Evolutionary conservation across 441 rosid species (phyloP).

Genomic region (Corymbia citriodora): DNA sequence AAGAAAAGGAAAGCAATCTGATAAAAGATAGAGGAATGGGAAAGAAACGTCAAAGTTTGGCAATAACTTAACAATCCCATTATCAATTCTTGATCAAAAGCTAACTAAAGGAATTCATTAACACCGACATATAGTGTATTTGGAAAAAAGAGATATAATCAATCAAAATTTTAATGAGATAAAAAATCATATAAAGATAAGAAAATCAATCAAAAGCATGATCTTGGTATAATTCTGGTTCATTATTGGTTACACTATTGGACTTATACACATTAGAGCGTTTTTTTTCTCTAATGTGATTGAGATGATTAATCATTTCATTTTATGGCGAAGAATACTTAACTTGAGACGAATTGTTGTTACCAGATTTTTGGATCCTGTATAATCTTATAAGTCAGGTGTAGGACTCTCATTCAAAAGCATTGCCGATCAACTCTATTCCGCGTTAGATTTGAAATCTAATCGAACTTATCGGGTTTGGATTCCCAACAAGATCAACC

Average conservation of each 20-base stretch:
- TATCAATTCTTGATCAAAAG: background rate
- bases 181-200: background rate
- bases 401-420: background rate
- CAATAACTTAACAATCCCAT: background rate
- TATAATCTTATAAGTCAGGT: background rate
- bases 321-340: background rate
- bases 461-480: background rate
- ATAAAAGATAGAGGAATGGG: background rate
- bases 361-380: fast-evolving
- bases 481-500: background rate
- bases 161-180: background rate
- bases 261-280: background rate
- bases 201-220: background rate
- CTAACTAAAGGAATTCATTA: background rate
- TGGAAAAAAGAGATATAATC: background rate
- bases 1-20: background rate
- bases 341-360: background rate
- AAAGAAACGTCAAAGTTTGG: background rate
- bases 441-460: background rate
- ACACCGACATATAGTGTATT: background rate
- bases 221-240: background rate
- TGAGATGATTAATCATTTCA: background rate
- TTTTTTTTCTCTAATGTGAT: background rate
- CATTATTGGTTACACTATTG: fast-evolving
- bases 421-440: background rate